Conservation (phyloP, 2,329 filamentous ascomycete species). For the Fusarium multiceps region DNA sequence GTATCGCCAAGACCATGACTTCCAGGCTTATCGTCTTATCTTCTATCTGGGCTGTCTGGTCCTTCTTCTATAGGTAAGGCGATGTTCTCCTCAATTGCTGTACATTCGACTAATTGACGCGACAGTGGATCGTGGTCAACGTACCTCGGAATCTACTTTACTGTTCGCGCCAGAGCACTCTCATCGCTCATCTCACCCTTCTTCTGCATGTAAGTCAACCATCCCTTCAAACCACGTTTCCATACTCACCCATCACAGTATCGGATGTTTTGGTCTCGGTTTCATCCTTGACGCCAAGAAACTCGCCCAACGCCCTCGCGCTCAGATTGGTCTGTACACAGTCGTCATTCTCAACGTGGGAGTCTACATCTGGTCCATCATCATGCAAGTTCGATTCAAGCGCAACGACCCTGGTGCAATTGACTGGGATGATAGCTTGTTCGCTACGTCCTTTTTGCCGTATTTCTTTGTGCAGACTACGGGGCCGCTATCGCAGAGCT, state of each 20-base stretch:
- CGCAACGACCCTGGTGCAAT: not conserved
- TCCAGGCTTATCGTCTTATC: constrained; percentile 9
- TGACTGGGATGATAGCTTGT: constrained; percentile 12
- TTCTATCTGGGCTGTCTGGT: constrained; percentile 6
- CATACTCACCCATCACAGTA: not conserved
- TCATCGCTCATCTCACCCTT: constrained; percentile 17
- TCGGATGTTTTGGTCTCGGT: constrained; percentile 11
- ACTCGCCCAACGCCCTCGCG: constrained; percentile 7
- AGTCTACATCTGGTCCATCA: constrained; percentile 17
- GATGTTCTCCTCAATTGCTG: accelerated
- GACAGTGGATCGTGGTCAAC: constrained; percentile 18
- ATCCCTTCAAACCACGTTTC: accelerated
- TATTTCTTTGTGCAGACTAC: constrained; percentile 24
- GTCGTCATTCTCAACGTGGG: constrained; percentile 11
- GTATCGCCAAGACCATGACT: constrained; percentile 17
- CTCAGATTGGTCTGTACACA: constrained; percentile 7
- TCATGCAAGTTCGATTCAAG: constrained; percentile 13
- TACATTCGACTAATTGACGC: accelerated
- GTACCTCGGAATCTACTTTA: constrained; percentile 15
- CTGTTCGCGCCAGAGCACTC: constrained; percentile 4
- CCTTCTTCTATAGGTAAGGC: constrained; percentile 12
- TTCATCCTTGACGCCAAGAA: constrained; percentile 17
- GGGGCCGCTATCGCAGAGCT: constrained; percentile 3
- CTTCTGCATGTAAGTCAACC: constrained; percentile 7
- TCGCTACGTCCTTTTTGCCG: not conserved